A percentile compares a stretch with the other conserved stretches of the same genome.
phyloP scores from a whole-genome alignment of 345 rosid genomes.

The Aquilaria malaccensis region DNA sequence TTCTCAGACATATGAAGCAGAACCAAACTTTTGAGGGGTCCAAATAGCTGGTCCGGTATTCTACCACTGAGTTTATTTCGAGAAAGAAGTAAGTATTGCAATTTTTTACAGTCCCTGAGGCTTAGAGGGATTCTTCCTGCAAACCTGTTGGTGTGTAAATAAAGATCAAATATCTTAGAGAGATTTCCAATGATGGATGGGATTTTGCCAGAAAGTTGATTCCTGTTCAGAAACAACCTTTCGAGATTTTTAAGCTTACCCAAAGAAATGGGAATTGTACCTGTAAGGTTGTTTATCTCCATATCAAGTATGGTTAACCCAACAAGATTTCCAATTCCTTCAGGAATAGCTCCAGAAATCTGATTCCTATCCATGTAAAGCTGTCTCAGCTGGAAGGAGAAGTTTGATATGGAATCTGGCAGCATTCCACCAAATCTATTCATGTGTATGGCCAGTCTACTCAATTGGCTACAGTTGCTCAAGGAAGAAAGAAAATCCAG shows the following conservation, averaged over 20 bases:
- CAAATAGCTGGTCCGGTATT: conserved; percentile 13
- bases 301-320: neutral
- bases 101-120: neutral
- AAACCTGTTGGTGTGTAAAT: conserved; percentile 1
- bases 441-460: neutral
- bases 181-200: conserved; percentile 8
- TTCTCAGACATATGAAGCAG: conserved; percentile 16
- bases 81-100: conserved; percentile 8
- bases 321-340: conserved; percentile 8
- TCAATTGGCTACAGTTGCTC: conserved; percentile 3
- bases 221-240: neutral
- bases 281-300: neutral
- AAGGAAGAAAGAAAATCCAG: conserved; percentile 12
- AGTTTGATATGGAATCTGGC: conserved; percentile 1
- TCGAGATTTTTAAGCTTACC: conserved; percentile 3
- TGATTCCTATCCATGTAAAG: neutral
- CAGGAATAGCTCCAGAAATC: conserved; percentile 13
- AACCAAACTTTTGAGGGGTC: conserved; percentile 4
- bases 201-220: conserved; percentile 14
- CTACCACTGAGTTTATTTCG: conserved; percentile 18
- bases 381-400: neutral
- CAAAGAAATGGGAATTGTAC: neutral
- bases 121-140: neutral
- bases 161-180: neutral
- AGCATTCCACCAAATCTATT: conserved; percentile 10